Evolutionary conservation across 257 asterid genomes (phyloP).

Genomic region (Echium plantagineum): DNA sequence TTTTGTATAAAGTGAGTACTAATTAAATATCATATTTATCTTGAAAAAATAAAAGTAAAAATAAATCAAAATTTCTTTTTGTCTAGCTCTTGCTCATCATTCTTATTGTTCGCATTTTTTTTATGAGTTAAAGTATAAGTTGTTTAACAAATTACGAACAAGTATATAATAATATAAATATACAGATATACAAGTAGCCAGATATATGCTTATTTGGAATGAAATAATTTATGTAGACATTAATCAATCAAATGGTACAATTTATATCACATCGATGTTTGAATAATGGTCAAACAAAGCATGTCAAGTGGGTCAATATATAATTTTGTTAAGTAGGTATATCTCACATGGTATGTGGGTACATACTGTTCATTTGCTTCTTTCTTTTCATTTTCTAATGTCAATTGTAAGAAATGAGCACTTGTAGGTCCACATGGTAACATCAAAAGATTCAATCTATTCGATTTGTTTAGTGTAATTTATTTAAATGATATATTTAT

Average conservation of each 20-base stretch:
- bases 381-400: neutral
- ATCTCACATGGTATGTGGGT: conserved; percentile 1
- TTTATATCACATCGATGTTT: neutral
- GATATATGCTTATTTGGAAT: neutral
- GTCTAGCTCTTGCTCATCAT: too few relatives aligned
- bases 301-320: neutral
- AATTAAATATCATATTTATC: too few relatives aligned
- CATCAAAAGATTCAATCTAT: neutral
- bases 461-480: too few relatives aligned
- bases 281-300: neutral
- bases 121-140: neutral
- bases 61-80: too few relatives aligned
- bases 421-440: neutral
- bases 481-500: too few relatives aligned
- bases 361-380: neutral
- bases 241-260: neutral
- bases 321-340: neutral
- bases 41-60: too few relatives aligned
- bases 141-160: neutral
- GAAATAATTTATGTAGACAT: neutral
- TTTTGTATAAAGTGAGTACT: too few relatives aligned
- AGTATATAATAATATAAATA: too few relatives aligned
- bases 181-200: neutral
- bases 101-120: neutral
- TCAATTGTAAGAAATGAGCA: neutral